Evolutionary conservation across 108 stramenopile genomes (phyloP).

Genomic region (Conticribra weissflogii): DNA sequence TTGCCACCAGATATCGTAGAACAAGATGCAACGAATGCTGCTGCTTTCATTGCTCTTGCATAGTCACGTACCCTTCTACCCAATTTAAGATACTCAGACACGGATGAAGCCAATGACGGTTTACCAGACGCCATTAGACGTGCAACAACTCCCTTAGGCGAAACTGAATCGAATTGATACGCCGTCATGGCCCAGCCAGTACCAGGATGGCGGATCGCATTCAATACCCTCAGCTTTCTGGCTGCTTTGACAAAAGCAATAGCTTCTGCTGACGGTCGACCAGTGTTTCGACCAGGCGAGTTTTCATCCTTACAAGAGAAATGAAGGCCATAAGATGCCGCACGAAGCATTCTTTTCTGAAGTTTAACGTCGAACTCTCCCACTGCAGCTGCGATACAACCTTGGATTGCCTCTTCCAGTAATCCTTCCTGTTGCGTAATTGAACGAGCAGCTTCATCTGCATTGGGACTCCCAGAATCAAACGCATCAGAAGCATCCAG

Average conservation of each 20-base stretch:
- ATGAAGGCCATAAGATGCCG: slow-evolving; percentile 94
- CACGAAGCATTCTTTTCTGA: slow-evolving; percentile 90
- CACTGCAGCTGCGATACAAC: slow-evolving; percentile 86
- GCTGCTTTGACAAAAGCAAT: slow-evolving; percentile 72
- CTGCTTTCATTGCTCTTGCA: slow-evolving; percentile 78
- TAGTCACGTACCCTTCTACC: slow-evolving; percentile 70
- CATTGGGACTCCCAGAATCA: slow-evolving; percentile 78
- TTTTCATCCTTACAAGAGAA: slow-evolving; percentile 75
- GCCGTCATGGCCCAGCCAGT: slow-evolving; percentile 88
- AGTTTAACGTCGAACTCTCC: slow-evolving; percentile 86
- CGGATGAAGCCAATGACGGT: slow-evolving; percentile 73
- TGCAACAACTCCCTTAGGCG: slow-evolving; percentile 78
- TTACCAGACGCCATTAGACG: slow-evolving; percentile 67
- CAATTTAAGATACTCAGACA: slow-evolving; percentile 69
- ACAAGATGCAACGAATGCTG: slow-evolving; percentile 60
- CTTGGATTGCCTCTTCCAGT: slow-evolving; percentile 77
- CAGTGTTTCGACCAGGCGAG: slow-evolving; percentile 40
- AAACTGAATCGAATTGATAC: slow-evolving; percentile 84
- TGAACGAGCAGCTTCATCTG: slow-evolving; percentile 82
- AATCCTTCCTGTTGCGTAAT: slow-evolving; percentile 65
- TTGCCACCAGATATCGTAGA: slow-evolving; percentile 8
- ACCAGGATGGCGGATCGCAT: slow-evolving; percentile 72
- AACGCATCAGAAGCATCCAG: slow-evolving; percentile 96
- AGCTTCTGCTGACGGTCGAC: slow-evolving; percentile 63
- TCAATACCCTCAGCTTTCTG: slow-evolving; percentile 85